These are phyloP conservation scores for Russula vinacea DNA, from an alignment of 768 basidiomycete species.

Conservation along the genomic window DNA sequence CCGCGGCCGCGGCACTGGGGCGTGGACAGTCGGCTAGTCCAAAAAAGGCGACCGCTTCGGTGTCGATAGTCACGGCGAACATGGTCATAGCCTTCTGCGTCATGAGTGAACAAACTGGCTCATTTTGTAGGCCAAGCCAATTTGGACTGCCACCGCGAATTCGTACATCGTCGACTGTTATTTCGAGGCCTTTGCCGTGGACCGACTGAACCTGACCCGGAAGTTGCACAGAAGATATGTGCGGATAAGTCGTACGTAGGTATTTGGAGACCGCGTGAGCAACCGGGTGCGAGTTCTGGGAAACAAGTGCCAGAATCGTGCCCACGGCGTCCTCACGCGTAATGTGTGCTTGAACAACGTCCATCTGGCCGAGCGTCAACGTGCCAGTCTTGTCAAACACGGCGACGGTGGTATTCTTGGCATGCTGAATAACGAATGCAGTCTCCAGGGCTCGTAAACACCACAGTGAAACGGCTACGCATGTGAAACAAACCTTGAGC, in stretches of 20 bases:
- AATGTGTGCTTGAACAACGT: constrained; percentile 39
- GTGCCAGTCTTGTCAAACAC: constrained; percentile 65
- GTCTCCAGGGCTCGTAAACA: constrained; percentile 18
- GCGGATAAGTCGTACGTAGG: constrained; percentile 29
- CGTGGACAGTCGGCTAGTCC: constrained; percentile 47
- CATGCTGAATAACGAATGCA: constrained; percentile 17
- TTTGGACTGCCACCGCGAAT: constrained; percentile 40
- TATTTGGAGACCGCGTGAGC: constrained; percentile 38
- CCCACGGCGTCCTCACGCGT: constrained; percentile 32
- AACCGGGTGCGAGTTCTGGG: constrained; percentile 39
- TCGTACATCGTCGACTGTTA: constrained; percentile 36
- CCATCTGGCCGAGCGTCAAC: constrained; percentile 45
- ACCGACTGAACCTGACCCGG: constrained; percentile 34
- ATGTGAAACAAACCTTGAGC: constrained; percentile 32
- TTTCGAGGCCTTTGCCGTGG: constrained; percentile 40
- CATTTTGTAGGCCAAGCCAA: constrained; percentile 36
- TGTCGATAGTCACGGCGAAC: constrained; percentile 40
- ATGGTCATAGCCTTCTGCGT: constrained; percentile 44
- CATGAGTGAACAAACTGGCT: constrained; percentile 36
- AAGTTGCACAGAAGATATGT: constrained; percentile 17
- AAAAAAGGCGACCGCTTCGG: constrained; percentile 37
- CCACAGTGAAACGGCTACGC: neutral
- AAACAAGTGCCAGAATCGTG: constrained; percentile 35
- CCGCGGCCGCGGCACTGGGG: constrained; percentile 40
- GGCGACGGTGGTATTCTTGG: constrained; percentile 41